Conservation (phyloP, 2,329 filamentous ascomycete genomes). For the Calcarisporium arbuscula region DNA sequence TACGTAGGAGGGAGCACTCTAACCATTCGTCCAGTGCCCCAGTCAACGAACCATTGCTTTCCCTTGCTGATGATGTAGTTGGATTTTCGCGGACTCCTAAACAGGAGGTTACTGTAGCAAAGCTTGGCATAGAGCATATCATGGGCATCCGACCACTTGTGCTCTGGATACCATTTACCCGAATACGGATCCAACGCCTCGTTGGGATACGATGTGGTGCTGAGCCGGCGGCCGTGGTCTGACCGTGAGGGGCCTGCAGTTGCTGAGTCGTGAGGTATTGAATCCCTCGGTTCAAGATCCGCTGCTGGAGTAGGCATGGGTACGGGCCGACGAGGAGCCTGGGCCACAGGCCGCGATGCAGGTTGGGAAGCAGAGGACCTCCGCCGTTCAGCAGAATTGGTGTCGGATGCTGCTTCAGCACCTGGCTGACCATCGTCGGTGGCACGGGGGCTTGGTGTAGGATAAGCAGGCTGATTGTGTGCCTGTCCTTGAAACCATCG, state of each 20-base stretch:
- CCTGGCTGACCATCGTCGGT: constrained; percentile 1
- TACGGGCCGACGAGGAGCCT: too few species aligned
- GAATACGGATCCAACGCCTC: constrained; percentile 39
- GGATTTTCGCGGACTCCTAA: constrained; percentile 50
- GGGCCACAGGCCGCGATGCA: not conserved
- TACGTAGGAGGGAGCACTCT: constrained; percentile 49
- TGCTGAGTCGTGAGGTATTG: constrained; percentile 11
- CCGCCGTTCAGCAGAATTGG: constrained; percentile 3
- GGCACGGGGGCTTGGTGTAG: too few species aligned
- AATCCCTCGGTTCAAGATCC: too few species aligned
- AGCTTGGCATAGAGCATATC: constrained; percentile 55
- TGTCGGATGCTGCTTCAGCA: not conserved
- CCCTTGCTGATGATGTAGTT: constrained; percentile 52
- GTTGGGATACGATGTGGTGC: constrained; percentile 39
- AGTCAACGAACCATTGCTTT: constrained; percentile 54
- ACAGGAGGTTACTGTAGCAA: constrained; percentile 53
- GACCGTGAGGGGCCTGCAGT: constrained; percentile 20
- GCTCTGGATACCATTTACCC: constrained; percentile 51
- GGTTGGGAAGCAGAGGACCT: constrained; percentile 11
- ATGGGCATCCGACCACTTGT: constrained; percentile 48
- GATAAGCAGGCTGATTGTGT: not conserved
- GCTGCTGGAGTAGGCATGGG: constrained; percentile 7
- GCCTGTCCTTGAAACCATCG: constrained; percentile 41
- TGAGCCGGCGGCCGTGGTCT: constrained; percentile 31
- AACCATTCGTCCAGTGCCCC: constrained; percentile 49